Base-by-base conservation (phyloP, 805 yeast species). In the Lachancea thermotolerans region DNA sequence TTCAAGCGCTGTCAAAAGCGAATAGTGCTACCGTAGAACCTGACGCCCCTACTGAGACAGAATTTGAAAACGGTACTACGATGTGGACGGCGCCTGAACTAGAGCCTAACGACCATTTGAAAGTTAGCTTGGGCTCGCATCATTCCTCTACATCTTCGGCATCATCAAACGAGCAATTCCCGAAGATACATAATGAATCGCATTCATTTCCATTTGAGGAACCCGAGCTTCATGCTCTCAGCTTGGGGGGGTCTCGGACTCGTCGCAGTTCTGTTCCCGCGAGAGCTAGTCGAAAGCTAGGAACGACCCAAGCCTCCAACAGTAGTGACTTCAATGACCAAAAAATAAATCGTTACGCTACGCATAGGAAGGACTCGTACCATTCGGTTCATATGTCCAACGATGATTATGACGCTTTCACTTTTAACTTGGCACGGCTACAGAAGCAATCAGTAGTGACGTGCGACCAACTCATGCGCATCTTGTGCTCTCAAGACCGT, bases 401-500 rank as follows among this genome's bases (percentile, higher is more conserved):
- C 12, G 53, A 51, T 10, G 55, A 52, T 16, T 58, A 58, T 35
- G 56, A 50, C 36, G 49, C 40, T 18, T 52, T 50, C 21, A 50
- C 54, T 11, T 58, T 58, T 35, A 49, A 53, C 17, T 42, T 62
- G 37, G 56, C 60, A 37, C 51, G 59, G 30, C 42, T 62, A 32
- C 65, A 64, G 39, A 60, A 56, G 39, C 91, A 85, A 58, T 91
- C 93, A 3, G 57, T 64, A 11, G 62, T 68, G 4, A 58, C 74
- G 0, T 57, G 74, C 9, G 67, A 63, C 25, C 63, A 68, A 62
- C 56, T 77, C 2, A 59, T 78, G 44, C 64, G 73, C 3, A 69
- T 70, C 14, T 61, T 78, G 41, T 69, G 65, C 42, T 69, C 66
- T 45, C 73, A 73, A 28, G 74, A 73, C 33, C 75, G 78, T 1